These are phyloP conservation scores for Xylaria telfairii DNA, from an alignment of 495 filamentous ascomycete genomes.

Conservation along the genomic window DNA sequence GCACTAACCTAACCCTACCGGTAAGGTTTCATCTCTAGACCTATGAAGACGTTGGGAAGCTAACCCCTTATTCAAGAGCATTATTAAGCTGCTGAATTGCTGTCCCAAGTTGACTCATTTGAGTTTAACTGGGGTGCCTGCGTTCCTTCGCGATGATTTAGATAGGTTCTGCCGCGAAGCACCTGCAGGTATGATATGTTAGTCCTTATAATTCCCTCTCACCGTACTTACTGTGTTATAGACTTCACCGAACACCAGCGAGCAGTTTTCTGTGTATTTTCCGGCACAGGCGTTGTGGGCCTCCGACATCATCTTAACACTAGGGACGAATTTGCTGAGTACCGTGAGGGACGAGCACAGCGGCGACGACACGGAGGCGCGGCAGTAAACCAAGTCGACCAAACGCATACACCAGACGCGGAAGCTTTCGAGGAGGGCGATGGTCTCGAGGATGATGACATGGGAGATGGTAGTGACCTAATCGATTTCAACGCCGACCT, in stretches of 20 bases:
- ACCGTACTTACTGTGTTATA: constrained; percentile 37
- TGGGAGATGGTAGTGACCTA: constrained; percentile 52
- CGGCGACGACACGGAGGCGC: constrained; percentile 20
- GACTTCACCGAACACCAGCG: constrained; percentile 97
- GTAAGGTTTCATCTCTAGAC: constrained; percentile 56
- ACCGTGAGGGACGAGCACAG: constrained; percentile 16
- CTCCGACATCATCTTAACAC: constrained; percentile 80
- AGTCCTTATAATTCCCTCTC: constrained; percentile 31
- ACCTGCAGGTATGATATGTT: constrained; percentile 63
- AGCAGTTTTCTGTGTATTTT: constrained; percentile 96
- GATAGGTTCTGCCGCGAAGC: constrained; percentile 85
- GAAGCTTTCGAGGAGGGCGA: constrained; percentile 48
- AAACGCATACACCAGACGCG: constrained; percentile 29
- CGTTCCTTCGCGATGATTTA: constrained; percentile 78
- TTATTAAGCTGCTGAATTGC: constrained; percentile 84
- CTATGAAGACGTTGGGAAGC: constrained; percentile 24
- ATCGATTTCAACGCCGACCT: constrained; percentile 37
- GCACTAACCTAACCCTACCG: constrained; percentile 75
- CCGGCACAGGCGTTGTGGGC: constrained; percentile 78
- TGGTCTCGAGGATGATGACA: constrained; percentile 50
- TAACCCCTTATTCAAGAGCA: constrained; percentile 66
- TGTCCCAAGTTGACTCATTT: constrained; percentile 94
- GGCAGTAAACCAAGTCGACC: constrained; percentile 16
- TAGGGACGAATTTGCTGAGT: constrained; percentile 41
- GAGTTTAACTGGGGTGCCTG: constrained; percentile 92